These are phyloP conservation scores for Salvia rosmarinus DNA, from an alignment of 257 asterid species.

Conservation along the genomic window DNA sequence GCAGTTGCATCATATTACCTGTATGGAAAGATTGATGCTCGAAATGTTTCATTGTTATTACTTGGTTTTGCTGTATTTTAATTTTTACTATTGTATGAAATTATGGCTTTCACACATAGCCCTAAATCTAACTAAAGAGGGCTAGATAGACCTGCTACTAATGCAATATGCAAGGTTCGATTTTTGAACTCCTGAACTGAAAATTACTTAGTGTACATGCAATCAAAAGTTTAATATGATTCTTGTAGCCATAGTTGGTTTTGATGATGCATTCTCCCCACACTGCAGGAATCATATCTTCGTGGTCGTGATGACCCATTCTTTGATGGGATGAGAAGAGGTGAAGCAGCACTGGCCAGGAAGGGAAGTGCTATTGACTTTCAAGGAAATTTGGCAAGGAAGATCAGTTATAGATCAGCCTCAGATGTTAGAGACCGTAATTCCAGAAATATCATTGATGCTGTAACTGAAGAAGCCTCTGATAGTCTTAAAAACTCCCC, in stretches of 20 bases:
- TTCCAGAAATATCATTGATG: conserved; percentile 34
- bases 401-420: conserved; percentile 42
- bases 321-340: conserved; percentile 74
- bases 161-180: no score
- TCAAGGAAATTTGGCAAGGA: conserved; percentile 41
- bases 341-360: conserved; percentile 48
- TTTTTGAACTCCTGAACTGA: no score
- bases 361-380: conserved; percentile 47
- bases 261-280: background rate
- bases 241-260: conserved; percentile 12
- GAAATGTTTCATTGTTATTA: background rate
- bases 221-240: background rate
- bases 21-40: background rate
- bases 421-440: conserved; percentile 59
- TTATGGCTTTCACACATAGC: background rate
- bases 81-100: background rate
- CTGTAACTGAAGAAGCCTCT: conserved; percentile 38
- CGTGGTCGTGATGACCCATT: conserved; percentile 71
- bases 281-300: conserved; percentile 48
- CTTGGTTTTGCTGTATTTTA: background rate
- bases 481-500: conserved; percentile 47
- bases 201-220: no score
- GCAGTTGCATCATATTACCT: conserved; percentile 3
- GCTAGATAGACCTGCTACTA: no score
- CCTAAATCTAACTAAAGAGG: no score